These are phyloP conservation scores for Colletotrichum sojae DNA, from an alignment of 2,329 filamentous ascomycete species.

Conservation along the genomic window DNA sequence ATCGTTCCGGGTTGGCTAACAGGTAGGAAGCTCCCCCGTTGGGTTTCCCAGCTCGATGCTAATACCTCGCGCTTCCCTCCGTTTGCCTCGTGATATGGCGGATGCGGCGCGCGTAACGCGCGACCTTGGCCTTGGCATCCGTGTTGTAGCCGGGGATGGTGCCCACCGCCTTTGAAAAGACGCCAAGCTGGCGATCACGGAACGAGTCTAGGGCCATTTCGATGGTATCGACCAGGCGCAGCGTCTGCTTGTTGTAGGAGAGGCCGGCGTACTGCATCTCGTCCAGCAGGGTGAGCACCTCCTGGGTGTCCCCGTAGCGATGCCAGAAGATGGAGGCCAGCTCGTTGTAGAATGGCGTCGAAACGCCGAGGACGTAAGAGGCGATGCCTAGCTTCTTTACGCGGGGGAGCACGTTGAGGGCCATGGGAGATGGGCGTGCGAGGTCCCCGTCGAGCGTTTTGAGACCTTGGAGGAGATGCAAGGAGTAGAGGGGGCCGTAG, in stretches of 20 bases:
- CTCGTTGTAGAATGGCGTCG: conserved; percentile 78
- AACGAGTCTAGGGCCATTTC: conserved; percentile 47
- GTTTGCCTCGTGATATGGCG: conserved; percentile 8
- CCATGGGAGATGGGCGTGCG: conserved; percentile 68
- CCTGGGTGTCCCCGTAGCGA: conserved; percentile 69
- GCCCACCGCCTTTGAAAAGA: conserved; percentile 37
- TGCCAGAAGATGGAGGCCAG: conserved; percentile 74
- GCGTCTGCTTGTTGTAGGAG: conserved; percentile 66
- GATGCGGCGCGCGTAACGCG: conserved; percentile 19
- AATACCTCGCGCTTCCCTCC: neutral
- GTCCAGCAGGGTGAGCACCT: conserved; percentile 69
- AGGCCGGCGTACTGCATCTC: conserved; percentile 78
- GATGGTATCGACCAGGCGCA: conserved; percentile 53
- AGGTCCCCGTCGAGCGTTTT: conserved; percentile 72
- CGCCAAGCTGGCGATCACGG: conserved; percentile 29
- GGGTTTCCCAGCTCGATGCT: neutral
- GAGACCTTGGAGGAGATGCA: conserved; percentile 71
- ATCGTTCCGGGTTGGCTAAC: neutral
- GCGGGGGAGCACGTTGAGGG: conserved; percentile 74
- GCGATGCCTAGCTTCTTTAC: conserved; percentile 78
- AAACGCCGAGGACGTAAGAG: conserved; percentile 80
- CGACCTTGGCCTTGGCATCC: conserved; percentile 37
- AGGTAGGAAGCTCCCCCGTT: neutral
- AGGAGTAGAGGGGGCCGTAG: conserved; percentile 76
- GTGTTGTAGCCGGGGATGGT: conserved; percentile 41